Base-by-base conservation (phyloP, 2,329 filamentous ascomycete species). In the Aspergillus fructus region DNA sequence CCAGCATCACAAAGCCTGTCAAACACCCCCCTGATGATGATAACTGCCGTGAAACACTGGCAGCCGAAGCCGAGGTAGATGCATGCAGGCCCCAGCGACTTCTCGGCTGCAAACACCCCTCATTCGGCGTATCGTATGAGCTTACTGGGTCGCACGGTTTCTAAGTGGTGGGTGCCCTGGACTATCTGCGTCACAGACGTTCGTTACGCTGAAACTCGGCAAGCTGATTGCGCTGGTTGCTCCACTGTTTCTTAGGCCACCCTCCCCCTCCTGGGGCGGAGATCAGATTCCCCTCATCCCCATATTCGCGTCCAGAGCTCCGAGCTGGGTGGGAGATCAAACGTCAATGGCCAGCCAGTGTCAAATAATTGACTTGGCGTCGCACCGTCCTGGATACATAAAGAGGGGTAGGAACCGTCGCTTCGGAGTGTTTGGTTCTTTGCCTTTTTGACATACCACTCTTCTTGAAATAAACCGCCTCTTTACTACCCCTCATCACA, bases 31-130 rank as follows among this genome's bases (percentile, higher is more conserved):
- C 27, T 30, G 4, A 6, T 37, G 4, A 13, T 37, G n/a, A 37
- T 2, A 37, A 37, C 13, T 37, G 15, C 34, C 34, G 34, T 37
- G 34, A 37, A 37, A n/a, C 34, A 13, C 34, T 5, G 12, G 6
- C 15, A 13, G 34, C 34, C 15, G 34, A 30, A 30, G 27, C 27
- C 27, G 27, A 30, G 27, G 27, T 30, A 30, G 9, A 30, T 30
- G 34, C 34, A 37, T 37, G 33, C 13, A 11, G 27, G 27, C 13
- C 42, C 9, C 41, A 21, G 21, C 19, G 30, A 11, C 51, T 49
- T 45, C 52, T 55, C 52, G 52, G 52, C 45, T 40, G 49, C 41
- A 52, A 39, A 30, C 42, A 41, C 24, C 40, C 33, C 42, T 23
- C 37, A 21, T 23, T n/a, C 17, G 13, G 17, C 37, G 24, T 6